phyloP scores from a whole-genome alignment of 164 flowering plant genomes.

The Vitis rotundifolia region DNA sequence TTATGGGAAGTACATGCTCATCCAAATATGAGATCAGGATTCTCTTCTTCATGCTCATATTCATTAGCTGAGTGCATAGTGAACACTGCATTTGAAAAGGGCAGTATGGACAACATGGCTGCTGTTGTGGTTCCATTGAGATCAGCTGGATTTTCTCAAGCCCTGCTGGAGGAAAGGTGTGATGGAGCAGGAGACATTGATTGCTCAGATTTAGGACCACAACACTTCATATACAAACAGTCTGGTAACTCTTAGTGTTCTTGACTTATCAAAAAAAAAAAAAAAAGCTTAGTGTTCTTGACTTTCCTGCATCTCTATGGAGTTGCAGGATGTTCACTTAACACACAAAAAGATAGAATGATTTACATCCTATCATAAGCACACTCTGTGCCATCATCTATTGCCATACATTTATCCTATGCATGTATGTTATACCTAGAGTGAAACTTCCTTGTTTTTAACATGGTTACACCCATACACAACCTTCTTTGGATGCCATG shows the following conservation, averaged over 20 bases:
- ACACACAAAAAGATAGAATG: too few relatives aligned
- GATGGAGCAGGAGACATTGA: conserved; percentile 28
- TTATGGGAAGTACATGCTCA: conserved; percentile 57
- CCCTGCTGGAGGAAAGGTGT: conserved; percentile 24
- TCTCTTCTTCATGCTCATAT: conserved; percentile 47
- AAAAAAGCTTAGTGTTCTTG: not conserved
- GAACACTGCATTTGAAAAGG: conserved; percentile 71
- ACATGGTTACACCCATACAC: too few relatives aligned
- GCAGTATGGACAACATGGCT: conserved; percentile 94
- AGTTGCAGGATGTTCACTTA: too few relatives aligned
- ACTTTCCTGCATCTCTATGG: not conserved
- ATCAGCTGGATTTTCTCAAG: conserved; percentile 26
- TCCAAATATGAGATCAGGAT: conserved; percentile 24
- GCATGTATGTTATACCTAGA: too few relatives aligned
- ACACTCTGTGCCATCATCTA: too few relatives aligned
- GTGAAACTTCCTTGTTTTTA: too few relatives aligned
- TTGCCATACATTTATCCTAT: too few relatives aligned
- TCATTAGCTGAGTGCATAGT: conserved; percentile 87
- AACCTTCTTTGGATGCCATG: too few relatives aligned
- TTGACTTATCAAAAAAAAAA: too few relatives aligned
- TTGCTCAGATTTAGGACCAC: conserved; percentile 25
- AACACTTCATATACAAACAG: conserved; percentile 20
- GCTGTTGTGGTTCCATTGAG: conserved; percentile 77
- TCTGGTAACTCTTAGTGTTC: conserved; percentile 39
- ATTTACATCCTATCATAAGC: too few relatives aligned